Conservation (phyloP, 2,329 filamentous ascomycete species). For the Colletotrichum zoysiae region DNA sequence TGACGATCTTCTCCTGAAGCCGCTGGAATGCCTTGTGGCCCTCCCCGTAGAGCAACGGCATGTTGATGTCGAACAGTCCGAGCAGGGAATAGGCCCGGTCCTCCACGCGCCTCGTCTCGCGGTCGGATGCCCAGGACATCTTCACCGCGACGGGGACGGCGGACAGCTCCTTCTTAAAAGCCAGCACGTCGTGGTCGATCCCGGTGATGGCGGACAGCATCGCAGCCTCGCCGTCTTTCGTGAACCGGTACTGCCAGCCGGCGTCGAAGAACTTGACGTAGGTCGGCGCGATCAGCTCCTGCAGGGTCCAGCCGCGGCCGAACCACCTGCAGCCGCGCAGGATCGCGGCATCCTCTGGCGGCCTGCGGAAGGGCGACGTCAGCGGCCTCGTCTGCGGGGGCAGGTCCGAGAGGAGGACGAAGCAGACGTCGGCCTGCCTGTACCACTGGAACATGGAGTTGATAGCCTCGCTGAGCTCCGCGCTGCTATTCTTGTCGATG, state of each 20-base stretch:
- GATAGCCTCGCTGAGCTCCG: constrained; percentile 45
- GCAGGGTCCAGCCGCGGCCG: constrained; percentile 44
- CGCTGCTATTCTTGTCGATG: constrained; percentile 47
- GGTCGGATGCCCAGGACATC: constrained; percentile 48
- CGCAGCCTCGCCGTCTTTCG: neutral
- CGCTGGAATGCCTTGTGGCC: constrained; percentile 45
- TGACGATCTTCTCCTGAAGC: constrained; percentile 36
- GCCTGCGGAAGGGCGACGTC: neutral
- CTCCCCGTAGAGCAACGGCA: constrained; percentile 48
- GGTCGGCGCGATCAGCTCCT: constrained; percentile 43
- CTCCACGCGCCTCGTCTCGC: constrained; percentile 44
- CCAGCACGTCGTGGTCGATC: constrained; percentile 19
- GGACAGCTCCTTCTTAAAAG: neutral
- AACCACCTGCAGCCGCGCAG: constrained; percentile 42
- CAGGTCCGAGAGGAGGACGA: constrained; percentile 43
- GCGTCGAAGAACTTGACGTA: constrained; percentile 41
- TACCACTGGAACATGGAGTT: constrained; percentile 46
- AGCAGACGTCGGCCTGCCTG: constrained; percentile 41
- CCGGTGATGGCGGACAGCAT: constrained; percentile 1
- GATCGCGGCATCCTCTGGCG: neutral
- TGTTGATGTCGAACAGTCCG: constrained; percentile 48
- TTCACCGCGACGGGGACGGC: constrained; percentile 41
- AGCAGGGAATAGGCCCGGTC: constrained; percentile 47
- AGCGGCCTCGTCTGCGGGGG: neutral
- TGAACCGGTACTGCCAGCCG: constrained; percentile 38